These are phyloP conservation scores for Metarhizium robertsii DNA, from an alignment of 2,329 filamentous ascomycete genomes.

Conservation along the genomic window DNA sequence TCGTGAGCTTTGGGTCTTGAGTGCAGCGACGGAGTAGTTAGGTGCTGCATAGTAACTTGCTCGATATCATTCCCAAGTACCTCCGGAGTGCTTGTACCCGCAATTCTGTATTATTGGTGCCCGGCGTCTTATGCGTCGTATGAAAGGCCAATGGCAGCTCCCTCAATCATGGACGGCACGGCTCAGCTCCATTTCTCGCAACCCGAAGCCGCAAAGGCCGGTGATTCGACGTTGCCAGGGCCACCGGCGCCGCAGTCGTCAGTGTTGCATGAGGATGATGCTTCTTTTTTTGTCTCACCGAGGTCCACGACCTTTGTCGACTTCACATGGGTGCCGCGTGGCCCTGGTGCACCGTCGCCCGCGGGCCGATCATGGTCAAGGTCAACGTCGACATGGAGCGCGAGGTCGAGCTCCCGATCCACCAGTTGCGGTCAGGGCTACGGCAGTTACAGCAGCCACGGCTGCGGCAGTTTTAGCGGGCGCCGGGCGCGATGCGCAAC, in stretches of 20 bases:
- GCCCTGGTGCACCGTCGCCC: background rate
- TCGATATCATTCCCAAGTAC: too few species aligned
- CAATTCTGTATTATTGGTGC: background rate
- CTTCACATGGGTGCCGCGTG: conserved; percentile 5
- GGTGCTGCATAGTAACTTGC: too few species aligned
- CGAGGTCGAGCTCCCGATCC: background rate
- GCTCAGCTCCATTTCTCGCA: background rate
- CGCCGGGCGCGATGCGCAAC: background rate
- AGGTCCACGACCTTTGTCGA: conserved; percentile 1
- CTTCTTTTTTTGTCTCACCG: too few species aligned
- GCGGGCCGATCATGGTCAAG: too few species aligned
- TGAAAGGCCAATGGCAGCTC: background rate
- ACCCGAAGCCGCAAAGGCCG: background rate
- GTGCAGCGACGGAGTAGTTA: too few species aligned
- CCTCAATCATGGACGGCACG: background rate
- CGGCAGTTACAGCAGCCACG: background rate
- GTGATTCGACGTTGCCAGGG: background rate
- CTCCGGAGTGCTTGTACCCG: too few species aligned
- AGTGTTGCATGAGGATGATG: too few species aligned
- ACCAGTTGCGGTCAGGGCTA: background rate
- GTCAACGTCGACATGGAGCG: too few species aligned
- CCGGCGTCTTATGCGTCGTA: too few species aligned
- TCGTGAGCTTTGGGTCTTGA: too few species aligned
- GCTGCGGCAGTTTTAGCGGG: background rate
- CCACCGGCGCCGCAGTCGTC: background rate